Evolutionary conservation across 116 monocot species (phyloP), one percentile per base, ranked within the genome.

Genomic region (Dioscorea cayenensis): DNA sequence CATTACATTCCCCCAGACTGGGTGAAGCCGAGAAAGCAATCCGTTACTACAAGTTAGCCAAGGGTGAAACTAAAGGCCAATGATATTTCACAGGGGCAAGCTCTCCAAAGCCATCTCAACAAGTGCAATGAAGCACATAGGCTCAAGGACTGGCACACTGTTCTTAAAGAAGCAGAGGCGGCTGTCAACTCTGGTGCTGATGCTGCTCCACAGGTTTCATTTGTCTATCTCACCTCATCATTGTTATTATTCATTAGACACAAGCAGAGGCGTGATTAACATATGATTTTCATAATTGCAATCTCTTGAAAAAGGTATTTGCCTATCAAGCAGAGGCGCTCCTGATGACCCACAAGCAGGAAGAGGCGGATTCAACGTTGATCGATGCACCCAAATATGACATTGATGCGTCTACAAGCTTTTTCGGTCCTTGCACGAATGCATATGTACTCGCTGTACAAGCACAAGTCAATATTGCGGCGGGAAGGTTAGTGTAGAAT

Each of bases 301-400:
- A 32, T 32, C 32, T 32, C 32, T 32, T 32, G 32, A 32, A 32
- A 32, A 32, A 32, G 32, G 32, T 87, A 14, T 75, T 80, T 71
- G 80, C 87, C 36, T 72, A 64, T 48, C 68, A 83, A 80, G 80
- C 79, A 59, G 87, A 83, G 67, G 87, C 87, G 65, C 79, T 87
- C 70, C 21, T 87, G 8, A 78, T 75, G 58, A 75, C 78, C 35
- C 75, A 68, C 35, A 87, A 71, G 51, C 83, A 83, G 25, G 87
- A 87, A 60, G 87, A 87, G 36, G 87, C 87, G 14, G 83, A 83
- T 29, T 36, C 75, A 63, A 29, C 67, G 29, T 61, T 83, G 16
- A 73, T 18, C 8, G 64, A 71, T 58, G 75, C 73, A 13, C 81
- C 87, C 49, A 83, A 72, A 67, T 87, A 83, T 35, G 83, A 83